Evolutionary conservation across 306 rosid species (phyloP), one percentile per base, ranked within the genome.

Genomic region (Rosa multiflora): DNA sequence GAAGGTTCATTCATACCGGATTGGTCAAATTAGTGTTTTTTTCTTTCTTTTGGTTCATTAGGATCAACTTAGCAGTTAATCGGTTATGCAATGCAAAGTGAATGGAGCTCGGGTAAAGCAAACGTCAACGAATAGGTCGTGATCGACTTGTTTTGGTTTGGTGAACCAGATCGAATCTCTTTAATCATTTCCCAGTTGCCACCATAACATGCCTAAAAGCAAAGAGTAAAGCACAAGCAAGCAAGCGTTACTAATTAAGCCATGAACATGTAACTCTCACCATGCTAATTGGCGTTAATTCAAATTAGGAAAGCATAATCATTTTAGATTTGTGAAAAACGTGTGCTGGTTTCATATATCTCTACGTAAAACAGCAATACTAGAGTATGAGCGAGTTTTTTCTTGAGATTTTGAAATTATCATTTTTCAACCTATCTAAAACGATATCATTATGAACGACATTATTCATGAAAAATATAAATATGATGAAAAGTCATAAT

Each of bases 121-220:
- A 61, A 63, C 69, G 44, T 63, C 44, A 35, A 15, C 21, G 69
- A 32, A 63, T 32, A 29, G 44, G 43, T 35, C 69, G 69, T 63
- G 69, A 56, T 56, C 63, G 63, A 35, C 39, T 63, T 63, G 69
- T 29, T 32, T 7, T 35, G n/a, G 69, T 63, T 63, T 63, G 69
- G 69, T 63, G 44, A 63, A 63, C 69, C 17, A 56, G 17, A 61
- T 61, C n/a, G 69, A 63, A 29, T 32, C 43, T 63, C 69, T 29
- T 63, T 63, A 63, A 63, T 63, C 69, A 63, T 63, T 63, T 63
- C 21, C 69, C 69, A 32, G 37, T 32, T 32, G 37, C 69, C 69
- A 7, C 69, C 2, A 52, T 3, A 13, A 13, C n/a, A 9, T 26
- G 37, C 13, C 29, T 59, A 23, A 61, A 61, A 61, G 67, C 67